phyloP scores from a whole-genome alignment of 2,329 filamentous ascomycete genomes.

The Shiraia bambusicola region DNA sequence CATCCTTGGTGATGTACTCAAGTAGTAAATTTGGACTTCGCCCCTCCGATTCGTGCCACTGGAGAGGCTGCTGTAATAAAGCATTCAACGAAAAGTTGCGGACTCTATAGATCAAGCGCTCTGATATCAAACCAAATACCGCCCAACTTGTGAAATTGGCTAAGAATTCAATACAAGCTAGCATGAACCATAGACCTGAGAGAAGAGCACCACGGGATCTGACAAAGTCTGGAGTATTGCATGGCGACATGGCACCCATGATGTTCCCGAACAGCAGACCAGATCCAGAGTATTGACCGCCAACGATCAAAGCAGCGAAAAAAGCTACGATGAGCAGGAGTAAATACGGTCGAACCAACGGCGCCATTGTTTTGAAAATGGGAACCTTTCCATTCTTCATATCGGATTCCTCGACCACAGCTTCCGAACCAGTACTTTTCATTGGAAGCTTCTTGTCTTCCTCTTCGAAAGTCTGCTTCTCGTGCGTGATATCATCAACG shows the following conservation, averaged over 20 bases:
- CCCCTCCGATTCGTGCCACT: slow-evolving; percentile 69
- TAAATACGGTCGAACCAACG: slow-evolving; percentile 49
- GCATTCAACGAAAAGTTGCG: slow-evolving; percentile 66
- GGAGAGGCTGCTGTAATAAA: slow-evolving; percentile 65
- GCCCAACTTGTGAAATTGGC: slow-evolving; percentile 63
- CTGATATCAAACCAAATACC: slow-evolving; percentile 60
- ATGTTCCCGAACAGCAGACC: slow-evolving; percentile 63
- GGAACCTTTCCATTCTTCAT: slow-evolving; percentile 23
- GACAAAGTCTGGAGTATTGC: slow-evolving; percentile 53
- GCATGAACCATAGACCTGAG: slow-evolving; percentile 61
- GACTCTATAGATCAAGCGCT: slow-evolving; percentile 65
- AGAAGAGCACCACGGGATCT: slow-evolving; percentile 55
- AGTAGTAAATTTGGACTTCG: slow-evolving; percentile 64
- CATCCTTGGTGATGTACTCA: slow-evolving; percentile 69
- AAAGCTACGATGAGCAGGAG: slow-evolving; percentile 52
- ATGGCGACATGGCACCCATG: slow-evolving; percentile 59
- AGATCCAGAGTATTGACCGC: slow-evolving; percentile 58
- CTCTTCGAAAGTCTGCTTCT: slow-evolving; percentile 17
- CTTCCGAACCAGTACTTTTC: slow-evolving; percentile 3
- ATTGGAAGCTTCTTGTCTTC: slow-evolving; percentile 8
- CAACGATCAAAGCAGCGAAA: slow-evolving; percentile 55
- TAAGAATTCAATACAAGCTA: slow-evolving; percentile 61
- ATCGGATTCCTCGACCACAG: slow-evolving; percentile 15
- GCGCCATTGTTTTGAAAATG: slow-evolving; percentile 36
- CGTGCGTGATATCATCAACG: slow-evolving; percentile 20